These are phyloP conservation scores for Sextonia rubra DNA, from an alignment of 164 flowering plant species.

Conservation along the genomic window DNA sequence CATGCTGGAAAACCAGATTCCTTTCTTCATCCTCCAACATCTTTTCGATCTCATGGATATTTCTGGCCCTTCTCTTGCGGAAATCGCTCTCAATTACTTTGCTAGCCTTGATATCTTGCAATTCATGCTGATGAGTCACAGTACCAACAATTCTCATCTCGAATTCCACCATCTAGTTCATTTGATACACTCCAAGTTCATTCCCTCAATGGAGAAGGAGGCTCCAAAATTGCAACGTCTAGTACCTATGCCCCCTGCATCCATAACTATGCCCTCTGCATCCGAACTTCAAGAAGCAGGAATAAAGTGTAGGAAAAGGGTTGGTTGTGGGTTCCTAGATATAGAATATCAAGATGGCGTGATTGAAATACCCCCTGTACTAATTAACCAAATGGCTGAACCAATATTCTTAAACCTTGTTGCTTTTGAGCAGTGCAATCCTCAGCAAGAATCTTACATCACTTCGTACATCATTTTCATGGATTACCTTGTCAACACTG, in stretches of 20 bases:
- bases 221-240: neutral
- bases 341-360: neutral
- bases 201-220: neutral
- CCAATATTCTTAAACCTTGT: neutral
- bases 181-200: neutral
- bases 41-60: neutral
- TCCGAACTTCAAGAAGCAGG: neutral
- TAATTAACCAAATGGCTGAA: neutral
- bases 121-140: neutral
- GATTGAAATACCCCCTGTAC: neutral
- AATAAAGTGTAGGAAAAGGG: neutral
- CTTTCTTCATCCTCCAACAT: neutral
- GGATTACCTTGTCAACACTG: conserved; percentile 42
- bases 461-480: neutral
- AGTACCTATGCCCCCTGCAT: conserved; percentile 51
- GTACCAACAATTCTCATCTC: neutral
- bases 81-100: neutral
- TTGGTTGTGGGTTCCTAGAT: neutral
- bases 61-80: neutral
- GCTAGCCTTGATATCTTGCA: too few species aligned
- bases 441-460: neutral
- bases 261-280: too few species aligned
- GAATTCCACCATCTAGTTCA: neutral
- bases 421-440: neutral
- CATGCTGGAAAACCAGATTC: neutral